Evolutionary conservation across 768 basidiomycete species (phyloP).

Genomic region (Suillus cothurnatus): DNA sequence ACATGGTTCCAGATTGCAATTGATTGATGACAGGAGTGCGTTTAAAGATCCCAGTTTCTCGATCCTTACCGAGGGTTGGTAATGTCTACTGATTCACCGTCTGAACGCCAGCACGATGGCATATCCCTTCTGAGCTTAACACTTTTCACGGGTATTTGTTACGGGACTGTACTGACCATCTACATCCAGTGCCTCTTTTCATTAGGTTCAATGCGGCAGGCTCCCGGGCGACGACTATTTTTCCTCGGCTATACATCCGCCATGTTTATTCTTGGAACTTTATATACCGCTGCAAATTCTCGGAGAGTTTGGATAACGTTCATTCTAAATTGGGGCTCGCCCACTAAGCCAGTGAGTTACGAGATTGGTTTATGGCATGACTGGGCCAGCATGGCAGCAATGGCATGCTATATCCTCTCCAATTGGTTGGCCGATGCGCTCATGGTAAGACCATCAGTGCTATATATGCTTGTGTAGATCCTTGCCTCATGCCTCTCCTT

Average conservation of each 20-base stretch:
- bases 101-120: background rate
- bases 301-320: conserved; percentile 31
- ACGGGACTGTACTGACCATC: conserved; percentile 5
- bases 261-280: conserved; percentile 29
- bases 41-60: background rate
- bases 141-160: background rate
- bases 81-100: background rate
- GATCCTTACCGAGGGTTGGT: background rate
- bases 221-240: conserved; percentile 11
- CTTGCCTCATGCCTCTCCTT: background rate
- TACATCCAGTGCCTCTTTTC: conserved; percentile 3
- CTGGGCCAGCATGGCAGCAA: conserved; percentile 26
- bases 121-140: conserved; percentile 3
- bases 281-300: conserved; percentile 32
- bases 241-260: conserved; percentile 28
- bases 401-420: conserved; percentile 27
- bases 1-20: background rate
- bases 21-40: background rate
- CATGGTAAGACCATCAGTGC: conserved; percentile 20
- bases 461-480: conserved; percentile 8
- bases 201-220: background rate
- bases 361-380: conserved; percentile 25
- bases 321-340: conserved; percentile 31
- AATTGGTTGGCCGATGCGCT: conserved; percentile 33
- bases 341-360: conserved; percentile 21